phyloP scores from a whole-genome alignment of 768 basidiomycete genomes.

The Porphyrellus cyaneotinctus region DNA sequence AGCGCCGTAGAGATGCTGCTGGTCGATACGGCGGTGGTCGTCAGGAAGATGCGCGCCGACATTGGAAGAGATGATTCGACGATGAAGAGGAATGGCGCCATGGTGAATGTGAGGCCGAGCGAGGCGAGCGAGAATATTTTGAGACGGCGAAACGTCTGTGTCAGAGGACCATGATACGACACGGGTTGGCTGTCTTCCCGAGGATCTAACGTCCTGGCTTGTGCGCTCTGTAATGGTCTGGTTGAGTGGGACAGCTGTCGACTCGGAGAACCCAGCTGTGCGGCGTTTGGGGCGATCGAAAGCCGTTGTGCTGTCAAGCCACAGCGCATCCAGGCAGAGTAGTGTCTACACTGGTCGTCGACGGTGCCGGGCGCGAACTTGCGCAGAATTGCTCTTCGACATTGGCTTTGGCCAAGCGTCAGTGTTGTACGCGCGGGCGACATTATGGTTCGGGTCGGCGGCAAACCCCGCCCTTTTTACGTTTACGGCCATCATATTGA shows the following conservation, averaged over 20 bases:
- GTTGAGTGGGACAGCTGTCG: constrained; percentile 16
- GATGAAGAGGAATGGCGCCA: constrained; percentile 79
- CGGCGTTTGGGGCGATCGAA: background rate
- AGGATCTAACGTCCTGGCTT: constrained; percentile 1
- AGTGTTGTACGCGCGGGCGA: constrained; percentile 3
- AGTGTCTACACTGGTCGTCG: constrained; percentile 1
- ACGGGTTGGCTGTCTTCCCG: constrained; percentile 4
- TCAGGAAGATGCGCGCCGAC: constrained; percentile 63
- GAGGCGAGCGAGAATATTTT: constrained; percentile 84
- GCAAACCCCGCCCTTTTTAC: background rate
- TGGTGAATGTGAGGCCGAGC: constrained; percentile 58
- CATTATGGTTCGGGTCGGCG: background rate
- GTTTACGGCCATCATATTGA: constrained; percentile 5
- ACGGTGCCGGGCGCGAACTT: constrained; percentile 3
- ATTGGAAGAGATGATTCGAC: constrained; percentile 74
- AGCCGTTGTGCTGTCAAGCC: background rate
- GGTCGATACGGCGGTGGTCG: constrained; percentile 65
- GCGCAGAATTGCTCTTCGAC: constrained; percentile 14
- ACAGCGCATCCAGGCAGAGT: background rate
- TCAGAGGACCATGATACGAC: constrained; percentile 69
- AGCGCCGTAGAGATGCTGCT: constrained; percentile 72
- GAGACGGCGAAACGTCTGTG: constrained; percentile 67
- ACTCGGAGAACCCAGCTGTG: background rate
- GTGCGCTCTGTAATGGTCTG: constrained; percentile 2
- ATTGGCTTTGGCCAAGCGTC: constrained; percentile 8